A percentile compares a stretch with the other conserved stretches of the same genome.
Evolutionary conservation across 176 grass and related monocot species (phyloP).

Genomic region (Oryza meyeriana): DNA sequence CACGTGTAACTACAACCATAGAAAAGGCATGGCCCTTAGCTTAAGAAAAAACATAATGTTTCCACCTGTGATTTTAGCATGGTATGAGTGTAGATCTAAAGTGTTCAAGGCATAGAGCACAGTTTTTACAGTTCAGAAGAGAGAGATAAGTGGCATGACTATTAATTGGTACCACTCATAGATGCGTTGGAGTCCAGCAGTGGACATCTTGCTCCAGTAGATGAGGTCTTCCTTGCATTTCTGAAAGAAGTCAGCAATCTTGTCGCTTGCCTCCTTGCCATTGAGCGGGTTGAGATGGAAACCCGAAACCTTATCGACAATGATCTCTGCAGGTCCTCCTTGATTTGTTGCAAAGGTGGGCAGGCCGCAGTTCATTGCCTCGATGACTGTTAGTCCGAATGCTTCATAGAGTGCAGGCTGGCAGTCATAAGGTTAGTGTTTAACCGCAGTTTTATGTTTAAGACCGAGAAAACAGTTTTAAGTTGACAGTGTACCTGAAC

Average conservation of each 20-base stretch:
- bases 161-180: conserved; percentile 71
- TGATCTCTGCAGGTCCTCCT: conserved; percentile 91
- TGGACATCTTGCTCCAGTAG: conserved; percentile 96
- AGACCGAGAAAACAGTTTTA: neutral
- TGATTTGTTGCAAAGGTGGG: conserved; percentile 91
- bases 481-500: conserved; percentile 58
- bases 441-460: neutral
- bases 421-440: neutral
- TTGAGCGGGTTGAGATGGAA: conserved; percentile 88
- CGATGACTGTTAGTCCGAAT: conserved; percentile 89
- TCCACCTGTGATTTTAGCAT: neutral
- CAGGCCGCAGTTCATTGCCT: conserved; percentile 95
- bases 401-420: conserved; percentile 98
- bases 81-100: neutral
- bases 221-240: conserved; percentile 73
- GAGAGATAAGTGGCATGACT: neutral
- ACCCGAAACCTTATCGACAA: conserved; percentile 82
- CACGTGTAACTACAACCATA: conserved; percentile 76
- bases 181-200: conserved; percentile 81
- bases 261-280: conserved; percentile 63
- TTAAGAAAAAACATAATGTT: neutral
- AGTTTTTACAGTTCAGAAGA: neutral
- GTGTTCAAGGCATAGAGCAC: neutral
- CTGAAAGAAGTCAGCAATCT: conserved; percentile 87
- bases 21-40: neutral